Evolutionary conservation across 1,284 basidiomycete genomes (phyloP).

Genomic region (Trichosporon sp.): DNA sequence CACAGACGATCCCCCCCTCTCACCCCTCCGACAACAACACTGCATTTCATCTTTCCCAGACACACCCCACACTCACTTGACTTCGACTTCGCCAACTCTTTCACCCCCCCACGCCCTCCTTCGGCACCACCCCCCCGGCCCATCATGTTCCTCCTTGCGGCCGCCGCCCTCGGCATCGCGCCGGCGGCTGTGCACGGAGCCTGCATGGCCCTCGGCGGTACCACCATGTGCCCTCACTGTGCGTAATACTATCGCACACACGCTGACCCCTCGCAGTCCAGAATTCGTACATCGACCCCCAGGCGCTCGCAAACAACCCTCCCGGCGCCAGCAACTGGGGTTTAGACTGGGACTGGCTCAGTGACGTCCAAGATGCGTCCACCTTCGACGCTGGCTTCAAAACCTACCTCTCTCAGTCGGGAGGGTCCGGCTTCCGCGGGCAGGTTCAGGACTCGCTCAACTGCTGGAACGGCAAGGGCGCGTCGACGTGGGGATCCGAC

Average conservation of each 20-base stretch:
- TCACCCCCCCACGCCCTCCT: not conserved
- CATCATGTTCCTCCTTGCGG: constrained; percentile 13
- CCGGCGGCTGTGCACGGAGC: not conserved
- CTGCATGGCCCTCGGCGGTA: constrained; percentile 25
- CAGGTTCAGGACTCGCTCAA: constrained; percentile 48
- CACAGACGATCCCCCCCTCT: no score
- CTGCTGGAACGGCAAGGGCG: constrained; percentile 45
- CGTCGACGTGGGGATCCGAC: constrained; percentile 32
- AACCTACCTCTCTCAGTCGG: constrained; percentile 46
- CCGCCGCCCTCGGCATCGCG: not conserved
- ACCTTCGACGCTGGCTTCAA: constrained; percentile 14
- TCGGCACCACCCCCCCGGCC: not conserved
- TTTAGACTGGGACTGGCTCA: constrained; percentile 36
- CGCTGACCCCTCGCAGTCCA: constrained; percentile 37
- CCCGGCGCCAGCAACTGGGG: constrained; percentile 23
- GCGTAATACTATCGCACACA: not conserved
- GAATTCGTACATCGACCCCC: constrained; percentile 52
- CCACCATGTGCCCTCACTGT: constrained; percentile 25
- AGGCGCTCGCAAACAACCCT: constrained; percentile 52
- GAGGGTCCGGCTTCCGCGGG: constrained; percentile 46
- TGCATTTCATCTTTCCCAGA: not conserved
- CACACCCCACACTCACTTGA: constrained; percentile 1
- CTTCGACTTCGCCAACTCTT: not conserved
- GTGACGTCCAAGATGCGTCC: constrained; percentile 22
- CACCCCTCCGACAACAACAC: not conserved